These are phyloP conservation scores for Sclerotinia nivalis DNA, from an alignment of 2,329 filamentous ascomycete species.

Conservation along the genomic window DNA sequence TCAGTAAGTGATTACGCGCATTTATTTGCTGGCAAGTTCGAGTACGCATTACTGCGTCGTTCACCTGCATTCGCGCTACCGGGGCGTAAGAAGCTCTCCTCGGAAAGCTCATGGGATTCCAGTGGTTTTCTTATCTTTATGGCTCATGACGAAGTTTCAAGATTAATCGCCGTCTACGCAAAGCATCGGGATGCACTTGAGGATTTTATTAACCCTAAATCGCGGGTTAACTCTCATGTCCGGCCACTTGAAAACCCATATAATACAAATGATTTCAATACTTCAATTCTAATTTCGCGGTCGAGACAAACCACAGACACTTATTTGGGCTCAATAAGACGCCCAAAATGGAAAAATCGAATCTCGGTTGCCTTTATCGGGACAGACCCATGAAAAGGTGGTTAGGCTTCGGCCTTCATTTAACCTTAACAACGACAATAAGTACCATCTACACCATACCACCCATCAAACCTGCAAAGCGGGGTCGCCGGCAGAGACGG, in stretches of 20 bases:
- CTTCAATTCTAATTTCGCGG: background rate
- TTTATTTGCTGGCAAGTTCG: constrained; percentile 1
- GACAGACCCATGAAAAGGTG: background rate
- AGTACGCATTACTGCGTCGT: background rate
- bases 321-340: background rate
- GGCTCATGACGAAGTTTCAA: background rate
- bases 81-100: background rate
- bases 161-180: background rate
- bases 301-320: background rate
- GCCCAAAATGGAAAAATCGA: background rate
- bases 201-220: background rate
- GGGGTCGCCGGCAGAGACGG: constrained; percentile 7
- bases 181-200: background rate
- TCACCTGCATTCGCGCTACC: background rate
- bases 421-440: background rate
- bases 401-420: background rate
- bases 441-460: background rate
- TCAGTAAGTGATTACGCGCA: background rate
- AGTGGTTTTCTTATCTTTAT: background rate
- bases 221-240: background rate
- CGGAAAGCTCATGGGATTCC: background rate
- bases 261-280: background rate
- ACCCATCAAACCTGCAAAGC: constrained; percentile 7
- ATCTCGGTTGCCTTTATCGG: background rate
- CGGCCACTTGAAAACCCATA: background rate